phyloP scores from a whole-genome alignment of 352 stramenopile species.

The Thraustochytrium sp. region DNA sequence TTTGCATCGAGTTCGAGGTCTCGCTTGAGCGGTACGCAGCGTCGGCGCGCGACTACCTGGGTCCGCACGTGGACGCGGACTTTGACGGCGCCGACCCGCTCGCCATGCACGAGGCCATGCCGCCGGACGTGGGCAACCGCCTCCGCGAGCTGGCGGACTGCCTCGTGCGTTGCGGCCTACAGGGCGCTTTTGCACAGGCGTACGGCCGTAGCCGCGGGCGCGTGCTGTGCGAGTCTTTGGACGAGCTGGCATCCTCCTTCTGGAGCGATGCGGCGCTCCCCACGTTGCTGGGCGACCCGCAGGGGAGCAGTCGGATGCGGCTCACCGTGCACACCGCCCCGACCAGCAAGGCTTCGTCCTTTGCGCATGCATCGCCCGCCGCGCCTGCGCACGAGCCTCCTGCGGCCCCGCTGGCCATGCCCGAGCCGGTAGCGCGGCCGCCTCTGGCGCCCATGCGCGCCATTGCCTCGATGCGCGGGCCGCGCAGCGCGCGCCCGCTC shows the following conservation, averaged over 20 bases:
- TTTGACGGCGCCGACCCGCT: neutral
- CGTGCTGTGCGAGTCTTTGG: neutral
- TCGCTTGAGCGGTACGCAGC: neutral
- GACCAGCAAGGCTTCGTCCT: neutral
- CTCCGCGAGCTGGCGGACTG: constrained; percentile 6
- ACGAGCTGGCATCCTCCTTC: neutral
- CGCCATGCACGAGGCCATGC: neutral
- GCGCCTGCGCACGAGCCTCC: neutral
- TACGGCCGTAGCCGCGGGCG: neutral
- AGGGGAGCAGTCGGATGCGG: too few species aligned
- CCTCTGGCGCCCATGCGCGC: too few species aligned
- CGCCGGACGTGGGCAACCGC: neutral
- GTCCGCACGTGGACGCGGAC: neutral
- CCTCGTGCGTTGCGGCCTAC: neutral
- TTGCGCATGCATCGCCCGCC: neutral
- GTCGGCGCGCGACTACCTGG: neutral
- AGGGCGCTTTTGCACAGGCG: neutral
- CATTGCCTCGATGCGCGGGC: neutral
- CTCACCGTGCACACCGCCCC: neutral
- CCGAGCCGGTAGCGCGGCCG: too few species aligned
- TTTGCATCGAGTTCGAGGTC: constrained; percentile 24
- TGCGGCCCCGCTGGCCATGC: too few species aligned
- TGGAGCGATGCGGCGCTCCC: neutral
- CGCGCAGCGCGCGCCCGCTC: neutral
- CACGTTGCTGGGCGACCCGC: neutral